Conservation (phyloP, 2,329 filamentous ascomycete genomes). For the Didymella glomerata region DNA sequence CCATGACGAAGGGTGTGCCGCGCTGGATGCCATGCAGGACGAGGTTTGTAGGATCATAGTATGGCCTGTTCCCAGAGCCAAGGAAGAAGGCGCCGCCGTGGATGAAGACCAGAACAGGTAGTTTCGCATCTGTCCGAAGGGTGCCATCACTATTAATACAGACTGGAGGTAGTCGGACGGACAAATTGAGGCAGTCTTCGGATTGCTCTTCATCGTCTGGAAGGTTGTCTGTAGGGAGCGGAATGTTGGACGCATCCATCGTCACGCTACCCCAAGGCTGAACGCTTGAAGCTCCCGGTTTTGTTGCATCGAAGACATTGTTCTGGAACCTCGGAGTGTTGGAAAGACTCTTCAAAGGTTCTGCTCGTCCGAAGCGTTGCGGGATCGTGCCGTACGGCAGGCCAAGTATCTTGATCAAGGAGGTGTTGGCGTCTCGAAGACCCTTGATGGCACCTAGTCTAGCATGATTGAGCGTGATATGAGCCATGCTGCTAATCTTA, state of each 20-base stretch:
- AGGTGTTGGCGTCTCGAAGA: conserved; percentile 9
- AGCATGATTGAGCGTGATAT: conserved; percentile 16
- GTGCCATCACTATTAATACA: conserved; percentile 46
- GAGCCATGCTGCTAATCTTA: conserved; percentile 6
- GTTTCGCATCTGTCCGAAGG: conserved; percentile 25
- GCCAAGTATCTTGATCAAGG: conserved; percentile 22
- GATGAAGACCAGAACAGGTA: conserved; percentile 63
- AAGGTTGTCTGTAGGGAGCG: conserved; percentile 24
- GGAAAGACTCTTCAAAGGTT: conserved; percentile 5
- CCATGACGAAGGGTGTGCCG: conserved; percentile 20
- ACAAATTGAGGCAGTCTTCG: conserved; percentile 59
- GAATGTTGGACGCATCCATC: conserved; percentile 30
- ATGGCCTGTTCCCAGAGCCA: conserved; percentile 61
- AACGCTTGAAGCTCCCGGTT: conserved; percentile 24
- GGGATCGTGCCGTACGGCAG: conserved; percentile 25
- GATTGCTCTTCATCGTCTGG: conserved; percentile 28
- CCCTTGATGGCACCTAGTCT: conserved; percentile 24
- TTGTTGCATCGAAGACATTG: conserved; percentile 25
- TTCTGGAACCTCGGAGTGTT: conserved; percentile 6
- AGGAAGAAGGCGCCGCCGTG: conserved; percentile 61
- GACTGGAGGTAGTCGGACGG: conserved; percentile 48
- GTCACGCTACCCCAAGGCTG: conserved; percentile 29
- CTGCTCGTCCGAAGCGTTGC: conserved; percentile 27
- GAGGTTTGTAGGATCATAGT: conserved; percentile 54
- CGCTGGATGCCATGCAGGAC: conserved; percentile 17